These are phyloP conservation scores for Pseudodiploospora longispora DNA, from an alignment of 2,329 filamentous ascomycete species.

Conservation along the genomic window DNA sequence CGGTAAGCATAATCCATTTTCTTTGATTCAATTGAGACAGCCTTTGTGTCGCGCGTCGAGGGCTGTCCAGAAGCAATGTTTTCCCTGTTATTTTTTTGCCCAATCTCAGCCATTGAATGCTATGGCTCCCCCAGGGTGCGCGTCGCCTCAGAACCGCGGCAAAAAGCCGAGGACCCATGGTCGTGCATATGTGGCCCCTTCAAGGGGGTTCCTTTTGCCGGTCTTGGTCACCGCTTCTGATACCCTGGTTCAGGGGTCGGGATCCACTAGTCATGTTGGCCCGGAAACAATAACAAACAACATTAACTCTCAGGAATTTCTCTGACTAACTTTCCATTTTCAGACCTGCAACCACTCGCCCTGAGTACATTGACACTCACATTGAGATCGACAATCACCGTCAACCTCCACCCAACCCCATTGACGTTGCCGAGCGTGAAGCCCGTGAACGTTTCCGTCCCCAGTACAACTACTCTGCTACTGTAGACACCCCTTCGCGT, in stretches of 20 bases:
- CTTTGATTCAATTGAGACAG: not conserved
- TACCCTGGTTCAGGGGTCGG: constrained; percentile 15
- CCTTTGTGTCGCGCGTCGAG: too few relatives aligned
- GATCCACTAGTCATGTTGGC: constrained; percentile 15
- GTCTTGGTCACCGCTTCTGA: constrained; percentile 7
- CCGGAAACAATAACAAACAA: constrained; percentile 12
- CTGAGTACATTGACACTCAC: constrained; percentile 53
- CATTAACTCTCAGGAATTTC: constrained; percentile 18
- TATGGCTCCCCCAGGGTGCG: too few relatives aligned
- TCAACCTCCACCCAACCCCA: constrained; percentile 40
- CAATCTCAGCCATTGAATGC: too few relatives aligned
- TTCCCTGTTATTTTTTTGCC: too few relatives aligned
- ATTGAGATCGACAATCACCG: constrained; percentile 54
- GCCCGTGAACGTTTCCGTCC: constrained; percentile 47
- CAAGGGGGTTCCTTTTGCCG: constrained; percentile 8
- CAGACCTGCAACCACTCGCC: constrained; percentile 25
- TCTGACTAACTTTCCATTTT: constrained; percentile 12
- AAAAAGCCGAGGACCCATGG: too few relatives aligned
- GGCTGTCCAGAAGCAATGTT: too few relatives aligned
- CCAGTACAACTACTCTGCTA: constrained; percentile 18
- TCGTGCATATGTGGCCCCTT: too few relatives aligned
- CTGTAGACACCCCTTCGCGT: not conserved
- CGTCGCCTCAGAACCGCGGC: too few relatives aligned
- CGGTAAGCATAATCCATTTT: constrained; percentile 35
- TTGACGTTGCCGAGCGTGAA: constrained; percentile 59